Percentiles rank a stretch among this genome's conserved stretches.
phyloP scores from a whole-genome alignment of 1,284 basidiomycete species.

The Puccinia triticina region DNA sequence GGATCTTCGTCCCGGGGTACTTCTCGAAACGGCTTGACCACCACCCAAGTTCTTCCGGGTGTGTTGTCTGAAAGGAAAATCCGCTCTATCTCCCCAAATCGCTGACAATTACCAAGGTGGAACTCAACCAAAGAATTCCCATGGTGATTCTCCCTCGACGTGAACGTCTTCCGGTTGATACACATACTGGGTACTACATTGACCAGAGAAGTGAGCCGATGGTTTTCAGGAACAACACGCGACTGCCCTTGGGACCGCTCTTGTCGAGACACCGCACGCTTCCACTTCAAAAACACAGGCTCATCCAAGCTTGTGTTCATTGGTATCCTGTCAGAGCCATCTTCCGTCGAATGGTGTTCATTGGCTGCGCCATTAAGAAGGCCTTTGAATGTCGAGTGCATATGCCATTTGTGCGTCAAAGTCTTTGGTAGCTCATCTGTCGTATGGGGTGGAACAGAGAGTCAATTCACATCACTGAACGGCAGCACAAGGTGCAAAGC shows the following conservation, averaged over 20 bases:
- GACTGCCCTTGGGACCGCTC: neutral
- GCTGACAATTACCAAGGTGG: neutral
- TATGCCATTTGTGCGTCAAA: neutral
- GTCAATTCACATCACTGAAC: neutral
- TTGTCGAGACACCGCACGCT: too few relatives aligned
- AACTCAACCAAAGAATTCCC: neutral
- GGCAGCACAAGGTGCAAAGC: too few relatives aligned
- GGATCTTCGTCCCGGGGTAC: neutral
- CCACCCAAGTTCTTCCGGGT: neutral
- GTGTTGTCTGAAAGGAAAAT: neutral
- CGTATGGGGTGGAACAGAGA: too few relatives aligned
- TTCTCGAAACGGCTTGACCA: neutral
- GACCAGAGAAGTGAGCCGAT: too few relatives aligned
- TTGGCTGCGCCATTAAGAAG: neutral
- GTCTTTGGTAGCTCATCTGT: conserved; percentile 10
- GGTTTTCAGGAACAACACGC: too few relatives aligned
- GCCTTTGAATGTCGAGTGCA: neutral
- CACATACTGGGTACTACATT: too few relatives aligned
- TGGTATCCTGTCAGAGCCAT: too few relatives aligned
- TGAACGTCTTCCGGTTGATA: too few relatives aligned
- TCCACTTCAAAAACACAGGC: too few relatives aligned
- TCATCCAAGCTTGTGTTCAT: too few relatives aligned
- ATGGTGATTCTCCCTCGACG: neutral
- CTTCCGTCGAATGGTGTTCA: neutral
- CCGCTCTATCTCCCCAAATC: neutral